Evolutionary conservation across 495 filamentous ascomycete genomes (phyloP).

Genomic region (Hypoxylon perforatum): DNA sequence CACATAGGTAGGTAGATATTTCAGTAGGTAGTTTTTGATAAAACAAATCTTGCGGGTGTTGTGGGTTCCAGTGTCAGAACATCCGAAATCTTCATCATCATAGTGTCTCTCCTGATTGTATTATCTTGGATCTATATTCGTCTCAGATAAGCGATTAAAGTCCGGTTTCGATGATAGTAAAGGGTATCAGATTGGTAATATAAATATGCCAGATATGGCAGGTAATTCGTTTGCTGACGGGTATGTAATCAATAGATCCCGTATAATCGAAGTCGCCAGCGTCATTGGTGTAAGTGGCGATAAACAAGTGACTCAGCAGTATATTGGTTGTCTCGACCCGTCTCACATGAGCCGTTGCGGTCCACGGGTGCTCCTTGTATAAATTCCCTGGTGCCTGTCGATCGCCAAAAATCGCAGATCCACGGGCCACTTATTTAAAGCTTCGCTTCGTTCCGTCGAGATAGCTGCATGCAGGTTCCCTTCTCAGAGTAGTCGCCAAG

Average conservation of each 20-base stretch:
- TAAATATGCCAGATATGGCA: slow-evolving; percentile 4
- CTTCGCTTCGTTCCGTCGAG: slow-evolving; percentile 14
- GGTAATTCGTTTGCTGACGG: slow-evolving; percentile 2
- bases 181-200: slow-evolving; percentile 4
- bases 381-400: slow-evolving; percentile 21
- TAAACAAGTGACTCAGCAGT: background rate
- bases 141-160: background rate
- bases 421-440: slow-evolving; percentile 25
- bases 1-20: too few relatives aligned
- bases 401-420: slow-evolving; percentile 26
- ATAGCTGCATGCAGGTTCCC: background rate
- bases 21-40: background rate
- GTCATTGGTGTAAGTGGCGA: background rate
- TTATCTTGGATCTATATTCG: background rate
- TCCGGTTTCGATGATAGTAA: background rate
- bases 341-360: slow-evolving; percentile 4
- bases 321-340: slow-evolving; percentile 7
- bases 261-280: slow-evolving; percentile 1
- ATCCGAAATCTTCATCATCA: too few relatives aligned
- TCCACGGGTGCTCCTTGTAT: slow-evolving; percentile 8
- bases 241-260: slow-evolving; percentile 8
- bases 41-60: slow-evolving; percentile 1
- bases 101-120: slow-evolving; percentile 1
- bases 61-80: background rate
- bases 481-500: slow-evolving; percentile 12